A percentile compares a stretch with the other conserved stretches of the same genome.
These are phyloP conservation scores for Epithele typhae DNA, from an alignment of 768 basidiomycete species.

Conservation along the genomic window DNA sequence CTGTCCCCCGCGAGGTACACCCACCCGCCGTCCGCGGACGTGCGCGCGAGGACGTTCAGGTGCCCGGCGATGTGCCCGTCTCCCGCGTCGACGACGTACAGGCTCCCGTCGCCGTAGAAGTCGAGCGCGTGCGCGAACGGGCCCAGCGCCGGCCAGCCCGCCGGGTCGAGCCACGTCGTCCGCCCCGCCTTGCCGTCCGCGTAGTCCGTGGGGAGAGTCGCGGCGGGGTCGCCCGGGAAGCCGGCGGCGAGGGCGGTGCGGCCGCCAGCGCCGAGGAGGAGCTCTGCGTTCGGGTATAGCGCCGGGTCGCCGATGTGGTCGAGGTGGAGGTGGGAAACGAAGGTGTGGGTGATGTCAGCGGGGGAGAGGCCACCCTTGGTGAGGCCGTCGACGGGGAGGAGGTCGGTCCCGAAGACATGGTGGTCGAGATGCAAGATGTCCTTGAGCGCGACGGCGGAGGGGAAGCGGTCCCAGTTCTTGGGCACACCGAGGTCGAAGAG, in stretches of 20 bases:
- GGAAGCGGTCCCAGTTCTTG: constrained; percentile 31
- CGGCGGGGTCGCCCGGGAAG: too few species aligned
- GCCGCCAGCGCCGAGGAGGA: constrained; percentile 45
- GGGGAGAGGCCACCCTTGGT: constrained; percentile 44
- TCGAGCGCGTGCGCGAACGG: constrained; percentile 49
- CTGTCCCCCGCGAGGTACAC: constrained; percentile 12
- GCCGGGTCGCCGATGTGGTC: constrained; percentile 47
- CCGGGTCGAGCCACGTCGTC: too few species aligned
- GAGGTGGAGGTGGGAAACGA: constrained; percentile 51
- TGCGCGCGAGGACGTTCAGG: constrained; percentile 50
- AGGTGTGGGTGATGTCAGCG: constrained; percentile 38
- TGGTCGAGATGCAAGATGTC: too few species aligned
- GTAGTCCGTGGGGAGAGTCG: constrained; percentile 9
- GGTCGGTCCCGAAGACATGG: too few species aligned
- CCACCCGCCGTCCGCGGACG: constrained; percentile 51
- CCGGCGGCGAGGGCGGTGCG: too few species aligned
- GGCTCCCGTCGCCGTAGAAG: constrained; percentile 53
- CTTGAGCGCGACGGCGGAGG: constrained; percentile 22
- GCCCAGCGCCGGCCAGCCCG: constrained; percentile 35
- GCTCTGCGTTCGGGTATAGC: constrained; percentile 42
- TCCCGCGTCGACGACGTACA: constrained; percentile 54
- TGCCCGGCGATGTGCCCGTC: constrained; percentile 57
- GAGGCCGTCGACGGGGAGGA: constrained; percentile 47
- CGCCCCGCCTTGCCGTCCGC: too few species aligned
- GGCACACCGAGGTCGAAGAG: constrained; percentile 55